phyloP scores from a whole-genome alignment of 176 grass and related monocot species.

The Avena sativa region DNA sequence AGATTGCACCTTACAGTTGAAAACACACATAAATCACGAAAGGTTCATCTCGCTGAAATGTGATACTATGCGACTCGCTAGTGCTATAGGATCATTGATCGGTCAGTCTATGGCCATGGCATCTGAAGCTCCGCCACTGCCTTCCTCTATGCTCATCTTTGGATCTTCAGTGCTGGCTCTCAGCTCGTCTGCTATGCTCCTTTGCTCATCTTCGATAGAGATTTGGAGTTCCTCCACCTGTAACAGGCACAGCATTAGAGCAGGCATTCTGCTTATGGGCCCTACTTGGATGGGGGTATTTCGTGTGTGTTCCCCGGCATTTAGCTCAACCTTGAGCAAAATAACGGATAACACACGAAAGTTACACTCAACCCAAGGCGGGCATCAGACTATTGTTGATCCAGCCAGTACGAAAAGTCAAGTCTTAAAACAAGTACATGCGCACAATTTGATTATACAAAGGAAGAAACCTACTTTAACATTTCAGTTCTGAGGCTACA shows the following conservation, averaged over 20 bases:
- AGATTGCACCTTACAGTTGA: neutral
- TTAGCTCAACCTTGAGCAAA: too few species aligned
- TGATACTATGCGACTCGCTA: neutral
- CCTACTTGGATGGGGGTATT: too few species aligned
- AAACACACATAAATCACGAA: neutral
- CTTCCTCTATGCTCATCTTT: slow-evolving; percentile 72
- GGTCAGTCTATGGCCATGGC: slow-evolving; percentile 77
- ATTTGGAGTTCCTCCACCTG: slow-evolving; percentile 92
- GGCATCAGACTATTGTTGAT: neutral
- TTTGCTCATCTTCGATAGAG: slow-evolving; percentile 80
- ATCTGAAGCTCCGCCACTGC: slow-evolving; percentile 72
- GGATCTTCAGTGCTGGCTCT: slow-evolving; percentile 52
- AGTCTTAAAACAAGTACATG: neutral
- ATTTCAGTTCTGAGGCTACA: neutral
- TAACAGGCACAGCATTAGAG: slow-evolving; percentile 10
- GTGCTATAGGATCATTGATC: slow-evolving; percentile 20
- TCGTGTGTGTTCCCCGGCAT: too few species aligned
- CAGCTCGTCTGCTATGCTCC: slow-evolving; percentile 72
- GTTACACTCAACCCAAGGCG: too few species aligned
- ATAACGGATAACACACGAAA: too few species aligned
- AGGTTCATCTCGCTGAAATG: neutral
- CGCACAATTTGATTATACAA: neutral
- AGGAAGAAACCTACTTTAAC: neutral
- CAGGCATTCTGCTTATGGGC: slow-evolving; percentile 3
- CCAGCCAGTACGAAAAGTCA: neutral